phyloP scores from a whole-genome alignment of 2,329 filamentous ascomycete genomes.

The Diplodia seriata region DNA sequence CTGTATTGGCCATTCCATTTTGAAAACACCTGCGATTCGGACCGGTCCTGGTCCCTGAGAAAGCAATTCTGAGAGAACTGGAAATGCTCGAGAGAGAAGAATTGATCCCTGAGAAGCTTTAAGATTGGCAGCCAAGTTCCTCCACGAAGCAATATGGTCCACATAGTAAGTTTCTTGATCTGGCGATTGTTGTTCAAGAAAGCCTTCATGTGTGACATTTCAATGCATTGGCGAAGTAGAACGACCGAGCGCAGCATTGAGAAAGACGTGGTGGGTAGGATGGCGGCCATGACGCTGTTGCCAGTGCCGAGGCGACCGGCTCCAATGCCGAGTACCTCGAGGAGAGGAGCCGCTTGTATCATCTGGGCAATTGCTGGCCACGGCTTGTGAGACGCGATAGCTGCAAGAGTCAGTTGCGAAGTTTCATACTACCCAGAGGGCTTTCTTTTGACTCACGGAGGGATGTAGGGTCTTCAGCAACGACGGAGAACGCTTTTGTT shows the following conservation, averaged over 20 bases:
- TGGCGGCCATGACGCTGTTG: too few relatives aligned
- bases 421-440: neutral
- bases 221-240: neutral
- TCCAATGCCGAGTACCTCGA: neutral
- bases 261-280: too few relatives aligned
- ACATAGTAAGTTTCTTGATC: neutral
- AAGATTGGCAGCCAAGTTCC: neutral
- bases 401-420: neutral
- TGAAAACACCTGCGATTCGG: neutral
- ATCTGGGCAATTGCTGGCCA: neutral
- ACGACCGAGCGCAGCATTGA: neutral
- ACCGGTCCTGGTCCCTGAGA: too few relatives aligned
- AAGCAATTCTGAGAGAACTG: neutral
- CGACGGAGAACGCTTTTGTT: neutral
- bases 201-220: neutral
- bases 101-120: neutral
- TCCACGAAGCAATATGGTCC: fast-evolving
- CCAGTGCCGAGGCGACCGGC: too few relatives aligned
- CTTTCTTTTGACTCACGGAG: neutral
- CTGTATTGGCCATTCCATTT: neutral
- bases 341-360: neutral
- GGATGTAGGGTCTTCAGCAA: fast-evolving
- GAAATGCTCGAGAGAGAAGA: neutral
- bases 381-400: too few relatives aligned
- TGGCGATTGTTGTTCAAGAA: neutral